Percentiles rank a stretch among this genome's conserved stretches.
These are phyloP conservation scores for Plasmodium cynomolgi DNA, from an alignment of 169 alveolate species.

Conservation along the genomic window DNA sequence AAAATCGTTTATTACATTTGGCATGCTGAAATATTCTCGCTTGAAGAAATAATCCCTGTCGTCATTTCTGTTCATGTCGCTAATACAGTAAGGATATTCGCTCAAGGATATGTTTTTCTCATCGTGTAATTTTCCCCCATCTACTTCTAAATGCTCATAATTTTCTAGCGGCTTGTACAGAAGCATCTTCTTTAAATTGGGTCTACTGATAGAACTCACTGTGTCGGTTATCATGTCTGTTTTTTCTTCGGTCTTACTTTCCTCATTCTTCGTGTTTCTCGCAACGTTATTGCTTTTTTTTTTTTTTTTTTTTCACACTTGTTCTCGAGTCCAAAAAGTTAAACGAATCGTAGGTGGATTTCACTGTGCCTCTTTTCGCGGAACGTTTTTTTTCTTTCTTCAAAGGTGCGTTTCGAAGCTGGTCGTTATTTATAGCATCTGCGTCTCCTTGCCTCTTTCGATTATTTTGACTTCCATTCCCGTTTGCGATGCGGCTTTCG, in stretches of 20 bases:
- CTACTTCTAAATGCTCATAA: slow-evolving; percentile 22
- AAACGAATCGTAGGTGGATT: slow-evolving; percentile 32
- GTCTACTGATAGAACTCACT: slow-evolving; percentile 44
- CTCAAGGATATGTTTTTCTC: neutral
- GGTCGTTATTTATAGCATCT: neutral
- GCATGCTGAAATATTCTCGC: slow-evolving; percentile 60
- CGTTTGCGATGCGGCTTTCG: neutral
- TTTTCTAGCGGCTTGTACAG: slow-evolving; percentile 67
- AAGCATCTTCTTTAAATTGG: slow-evolving; percentile 68
- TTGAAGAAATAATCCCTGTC: slow-evolving; percentile 24
- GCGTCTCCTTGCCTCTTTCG: neutral
- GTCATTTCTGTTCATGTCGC: neutral
- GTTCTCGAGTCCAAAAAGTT: slow-evolving; percentile 23
- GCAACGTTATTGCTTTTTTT: slow-evolving; percentile 6
- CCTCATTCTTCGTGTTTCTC: neutral
- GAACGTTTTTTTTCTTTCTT: slow-evolving; percentile 21
- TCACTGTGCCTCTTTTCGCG: neutral
- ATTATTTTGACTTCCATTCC: neutral
- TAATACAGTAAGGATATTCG: slow-evolving; percentile 14
- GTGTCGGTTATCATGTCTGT: neutral
- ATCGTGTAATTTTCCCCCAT: neutral
- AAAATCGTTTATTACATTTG: slow-evolving; percentile 64
- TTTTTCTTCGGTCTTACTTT: neutral
- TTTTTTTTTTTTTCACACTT: slow-evolving; percentile 16
- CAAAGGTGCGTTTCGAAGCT: neutral